Conservation (phyloP, 2,329 filamentous ascomycete genomes). For the Bipolaris sorokiniana region DNA sequence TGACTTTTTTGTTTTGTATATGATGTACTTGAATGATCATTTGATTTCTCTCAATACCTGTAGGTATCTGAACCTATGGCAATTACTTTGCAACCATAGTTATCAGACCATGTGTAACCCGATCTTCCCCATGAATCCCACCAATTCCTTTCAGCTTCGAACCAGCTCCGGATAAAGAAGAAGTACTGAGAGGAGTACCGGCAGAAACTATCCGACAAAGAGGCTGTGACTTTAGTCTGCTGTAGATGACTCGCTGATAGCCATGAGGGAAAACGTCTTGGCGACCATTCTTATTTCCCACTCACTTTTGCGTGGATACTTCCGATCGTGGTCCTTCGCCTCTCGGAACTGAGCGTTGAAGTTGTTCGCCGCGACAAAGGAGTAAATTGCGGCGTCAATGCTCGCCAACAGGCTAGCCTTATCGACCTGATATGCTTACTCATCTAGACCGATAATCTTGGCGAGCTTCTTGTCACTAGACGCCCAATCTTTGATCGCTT, state of each 20-base stretch:
- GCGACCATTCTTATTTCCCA: no score
- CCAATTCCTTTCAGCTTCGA: no score
- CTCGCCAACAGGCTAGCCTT: background rate
- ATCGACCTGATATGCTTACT: background rate
- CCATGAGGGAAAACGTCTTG: background rate
- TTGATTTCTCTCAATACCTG: no score
- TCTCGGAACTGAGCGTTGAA: constrained; percentile 3
- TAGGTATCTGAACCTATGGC: no score
- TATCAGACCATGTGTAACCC: no score
- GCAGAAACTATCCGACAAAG: no score
- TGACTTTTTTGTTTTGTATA: no score
- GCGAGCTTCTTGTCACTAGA: background rate
- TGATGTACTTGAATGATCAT: no score
- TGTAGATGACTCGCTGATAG: background rate
- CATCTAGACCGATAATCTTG: background rate
- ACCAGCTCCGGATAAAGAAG: no score
- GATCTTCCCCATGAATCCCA: no score
- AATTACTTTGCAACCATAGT: no score
- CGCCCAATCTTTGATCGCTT: background rate
- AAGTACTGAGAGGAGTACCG: no score
- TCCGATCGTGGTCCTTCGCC: background rate
- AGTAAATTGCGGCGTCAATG: background rate
- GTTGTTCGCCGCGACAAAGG: background rate
- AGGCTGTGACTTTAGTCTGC: background rate
- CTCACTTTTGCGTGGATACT: background rate